A percentile compares a stretch with the other conserved stretches of the same genome.
phyloP scores from a whole-genome alignment of 805 yeast species.

The Sugiyamaella qingdaonensis region DNA sequence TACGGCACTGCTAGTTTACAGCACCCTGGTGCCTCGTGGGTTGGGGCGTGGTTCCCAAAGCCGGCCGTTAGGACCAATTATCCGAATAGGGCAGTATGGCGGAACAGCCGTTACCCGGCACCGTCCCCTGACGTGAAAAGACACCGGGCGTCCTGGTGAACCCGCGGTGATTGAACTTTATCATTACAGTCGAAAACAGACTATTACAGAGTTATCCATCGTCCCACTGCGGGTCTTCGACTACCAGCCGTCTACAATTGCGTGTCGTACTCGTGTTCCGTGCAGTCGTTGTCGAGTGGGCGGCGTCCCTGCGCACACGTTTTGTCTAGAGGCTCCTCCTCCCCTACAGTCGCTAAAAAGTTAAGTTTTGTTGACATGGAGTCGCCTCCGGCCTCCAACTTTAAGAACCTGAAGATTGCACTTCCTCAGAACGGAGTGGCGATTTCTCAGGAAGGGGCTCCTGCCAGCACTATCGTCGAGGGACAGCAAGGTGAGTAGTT shows the following conservation, averaged over 20 bases:
- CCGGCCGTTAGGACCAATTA: neutral
- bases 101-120: neutral
- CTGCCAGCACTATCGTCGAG: neutral
- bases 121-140: conserved; percentile 1
- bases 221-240: too few species aligned
- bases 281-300: too few species aligned
- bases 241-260: too few species aligned
- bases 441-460: neutral
- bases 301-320: too few species aligned
- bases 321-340: too few species aligned
- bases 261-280: too few species aligned
- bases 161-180: neutral
- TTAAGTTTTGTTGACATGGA: neutral
- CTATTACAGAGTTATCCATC: too few species aligned
- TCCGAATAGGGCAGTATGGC: conserved; percentile 2
- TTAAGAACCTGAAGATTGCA: neutral
- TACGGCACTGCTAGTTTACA: too few species aligned
- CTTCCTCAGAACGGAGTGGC: conserved; percentile 3
- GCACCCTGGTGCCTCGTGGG: too few species aligned
- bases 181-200: neutral
- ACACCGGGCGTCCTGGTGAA: neutral
- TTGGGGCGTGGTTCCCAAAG: neutral
- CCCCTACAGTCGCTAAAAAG: too few species aligned
- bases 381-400: neutral
- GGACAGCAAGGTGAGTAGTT: neutral